Conservation (phyloP, 2,329 filamentous ascomycete genomes). For the Thelonectria olida region DNA sequence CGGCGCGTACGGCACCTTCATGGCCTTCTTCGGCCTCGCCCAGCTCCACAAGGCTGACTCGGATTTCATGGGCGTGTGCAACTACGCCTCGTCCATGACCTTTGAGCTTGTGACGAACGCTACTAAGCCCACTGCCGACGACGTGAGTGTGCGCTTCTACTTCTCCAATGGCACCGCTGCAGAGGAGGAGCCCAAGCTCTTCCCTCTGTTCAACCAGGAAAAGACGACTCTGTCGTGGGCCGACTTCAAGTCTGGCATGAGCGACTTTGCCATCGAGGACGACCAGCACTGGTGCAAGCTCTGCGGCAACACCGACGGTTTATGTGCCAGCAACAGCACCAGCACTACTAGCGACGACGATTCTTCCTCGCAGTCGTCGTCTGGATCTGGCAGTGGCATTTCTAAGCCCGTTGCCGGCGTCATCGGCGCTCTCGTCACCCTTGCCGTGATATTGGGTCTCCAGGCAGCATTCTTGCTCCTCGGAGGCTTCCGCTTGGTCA, state of each 20-base stretch:
- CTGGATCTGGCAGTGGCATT: constrained; percentile 55
- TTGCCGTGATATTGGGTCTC: constrained; percentile 58
- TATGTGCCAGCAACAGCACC: constrained; percentile 60
- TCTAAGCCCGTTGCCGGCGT: constrained; percentile 81
- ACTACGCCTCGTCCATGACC: constrained; percentile 83
- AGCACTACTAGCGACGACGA: constrained; percentile 34
- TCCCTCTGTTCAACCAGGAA: constrained; percentile 68
- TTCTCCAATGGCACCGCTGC: constrained; percentile 68
- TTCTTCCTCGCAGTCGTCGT: constrained; percentile 30
- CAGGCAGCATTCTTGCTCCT: constrained; percentile 54
- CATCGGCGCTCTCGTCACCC: constrained; percentile 76
- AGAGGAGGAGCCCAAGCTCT: constrained; percentile 59
- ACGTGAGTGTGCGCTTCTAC: constrained; percentile 68
- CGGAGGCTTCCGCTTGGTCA: constrained; percentile 57
- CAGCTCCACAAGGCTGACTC: constrained; percentile 58
- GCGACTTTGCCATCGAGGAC: constrained; percentile 72
- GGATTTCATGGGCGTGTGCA: constrained; percentile 80
- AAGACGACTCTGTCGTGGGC: constrained; percentile 70
- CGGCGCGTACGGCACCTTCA: constrained; percentile 69
- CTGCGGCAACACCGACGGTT: constrained; percentile 77
- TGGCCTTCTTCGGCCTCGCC: constrained; percentile 70
- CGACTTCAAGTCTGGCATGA: constrained; percentile 72
- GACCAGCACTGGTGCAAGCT: constrained; percentile 76
- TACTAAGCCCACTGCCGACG: constrained; percentile 53
- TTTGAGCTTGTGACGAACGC: constrained; percentile 76